phyloP scores from a whole-genome alignment of 148 eudicot species.

The Fagopyrum esculentum region DNA sequence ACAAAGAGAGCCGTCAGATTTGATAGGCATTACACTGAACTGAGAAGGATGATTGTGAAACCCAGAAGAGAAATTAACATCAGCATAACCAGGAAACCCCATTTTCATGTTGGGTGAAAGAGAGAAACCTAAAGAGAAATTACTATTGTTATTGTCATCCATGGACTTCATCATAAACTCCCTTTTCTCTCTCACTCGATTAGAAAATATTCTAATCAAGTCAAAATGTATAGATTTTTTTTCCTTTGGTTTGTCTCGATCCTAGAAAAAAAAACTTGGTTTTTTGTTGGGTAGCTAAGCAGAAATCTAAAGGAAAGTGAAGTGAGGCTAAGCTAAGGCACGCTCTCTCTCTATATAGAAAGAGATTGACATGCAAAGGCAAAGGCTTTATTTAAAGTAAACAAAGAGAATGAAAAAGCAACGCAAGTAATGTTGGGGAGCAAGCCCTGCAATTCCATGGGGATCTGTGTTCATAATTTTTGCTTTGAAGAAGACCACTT shows the following conservation, averaged over 20 bases:
- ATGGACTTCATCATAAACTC: slow-evolving; percentile 33
- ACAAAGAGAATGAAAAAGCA: slow-evolving; percentile 46
- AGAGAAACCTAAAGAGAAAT: slow-evolving; percentile 68
- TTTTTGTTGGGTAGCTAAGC: slow-evolving; percentile 18
- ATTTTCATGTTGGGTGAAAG: slow-evolving; percentile 48
- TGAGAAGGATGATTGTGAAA: slow-evolving; percentile 27
- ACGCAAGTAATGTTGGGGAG: slow-evolving; percentile 31
- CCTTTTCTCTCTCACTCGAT: background rate
- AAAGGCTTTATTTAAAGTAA: slow-evolving; percentile 31
- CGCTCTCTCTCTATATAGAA: background rate
- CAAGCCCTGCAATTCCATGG: slow-evolving; percentile 37
- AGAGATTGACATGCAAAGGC: slow-evolving; percentile 1
- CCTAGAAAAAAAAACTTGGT: background rate
- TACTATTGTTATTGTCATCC: slow-evolving; percentile 30
- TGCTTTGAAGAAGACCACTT: slow-evolving; percentile 21
- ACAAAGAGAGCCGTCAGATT: slow-evolving; percentile 77
- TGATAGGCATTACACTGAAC: slow-evolving; percentile 62
- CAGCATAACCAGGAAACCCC: slow-evolving; percentile 25
- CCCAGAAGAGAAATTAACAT: slow-evolving; percentile 20
- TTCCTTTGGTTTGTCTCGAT: background rate
- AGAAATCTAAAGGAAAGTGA: slow-evolving; percentile 6
- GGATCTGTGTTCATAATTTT: slow-evolving; percentile 53
- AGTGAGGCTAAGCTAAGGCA: background rate
- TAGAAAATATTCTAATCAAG: slow-evolving; percentile 27
- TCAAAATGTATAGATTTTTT: background rate